Base-by-base conservation (phyloP, 768 basidiomycete genomes). In the Trametes elegans region DNA sequence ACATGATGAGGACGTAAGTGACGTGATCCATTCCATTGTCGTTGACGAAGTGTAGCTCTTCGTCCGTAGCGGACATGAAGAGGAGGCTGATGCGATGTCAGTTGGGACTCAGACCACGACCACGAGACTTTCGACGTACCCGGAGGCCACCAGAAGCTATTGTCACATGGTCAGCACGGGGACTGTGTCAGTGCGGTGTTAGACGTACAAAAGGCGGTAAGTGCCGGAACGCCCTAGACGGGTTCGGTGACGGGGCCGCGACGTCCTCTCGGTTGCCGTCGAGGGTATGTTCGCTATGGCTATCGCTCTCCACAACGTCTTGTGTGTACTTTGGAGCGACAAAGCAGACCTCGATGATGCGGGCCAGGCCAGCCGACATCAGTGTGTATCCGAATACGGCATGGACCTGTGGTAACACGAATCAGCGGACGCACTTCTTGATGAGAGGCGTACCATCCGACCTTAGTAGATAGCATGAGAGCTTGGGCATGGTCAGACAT, bases 1-100 rank as follows among this genome's bases (percentile, higher is more conserved):
- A 87, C 78, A 93, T 86, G 66, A 90, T 87, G 16, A 94, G 77
- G 32, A 88, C 77, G 64, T 95, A 96, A 0, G 93, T 93, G 54
- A 94, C 93, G 64, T 93, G 91, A 67, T 96, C 94, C 84, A 96
- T 91, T 38, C 80, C 87, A 18, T 73, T 74, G 11, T 81, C 80
- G 59, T 90, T 77, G 4, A 87, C 81, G 57, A 78, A 88, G 23
- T 78, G 64, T 26, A 96, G 73, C 68, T 96, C 91, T 72, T 98
- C 94, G 66, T 98, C 93, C 0, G 95, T 97, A 0, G 87, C 95
- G 13, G 88, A 89, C 83, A 96, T 92, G 76, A 98, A 97, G 16
- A 93, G 71, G 2, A 93, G 70, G 6, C 90, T 88, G 53, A 1
- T n/a, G 51, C 1, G 53, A 26, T 23, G 41, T 32, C 16, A 3